A percentile compares a stretch with the other conserved stretches of the same genome.
Evolutionary conservation across 768 basidiomycete genomes (phyloP).

Genomic region (Calvatia gigantea): DNA sequence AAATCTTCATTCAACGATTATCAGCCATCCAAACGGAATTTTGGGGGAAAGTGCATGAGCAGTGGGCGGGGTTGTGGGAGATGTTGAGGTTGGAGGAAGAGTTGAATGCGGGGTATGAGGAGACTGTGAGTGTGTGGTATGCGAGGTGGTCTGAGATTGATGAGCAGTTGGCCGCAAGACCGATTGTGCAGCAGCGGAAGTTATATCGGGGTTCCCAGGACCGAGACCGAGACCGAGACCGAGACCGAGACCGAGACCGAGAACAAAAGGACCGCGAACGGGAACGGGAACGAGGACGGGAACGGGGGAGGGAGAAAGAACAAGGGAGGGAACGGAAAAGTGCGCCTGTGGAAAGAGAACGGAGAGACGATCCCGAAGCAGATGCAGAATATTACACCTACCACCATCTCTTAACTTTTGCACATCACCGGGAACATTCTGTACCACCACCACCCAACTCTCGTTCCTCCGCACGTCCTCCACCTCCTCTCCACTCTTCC

Average conservation of each 20-base stretch:
- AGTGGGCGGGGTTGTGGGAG: conserved; percentile 85
- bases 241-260: not conserved
- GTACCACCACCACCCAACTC: not conserved
- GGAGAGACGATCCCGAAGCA: conserved; percentile 9
- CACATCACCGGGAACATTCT: not conserved
- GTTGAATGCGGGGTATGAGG: conserved; percentile 59
- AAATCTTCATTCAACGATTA: conserved; percentile 46
- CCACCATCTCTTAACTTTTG: not conserved
- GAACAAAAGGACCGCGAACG: no score
- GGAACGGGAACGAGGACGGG: no score
- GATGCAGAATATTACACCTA: conserved; percentile 10
- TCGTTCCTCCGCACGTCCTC: not conserved
- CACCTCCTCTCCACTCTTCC: not conserved
- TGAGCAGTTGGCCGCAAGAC: conserved; percentile 35
- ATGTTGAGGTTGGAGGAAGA: conserved; percentile 72
- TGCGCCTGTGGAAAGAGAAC: no score
- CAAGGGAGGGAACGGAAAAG: not conserved
- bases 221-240: not conserved
- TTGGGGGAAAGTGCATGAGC: conserved; percentile 55
- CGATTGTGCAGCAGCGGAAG: conserved; percentile 24
- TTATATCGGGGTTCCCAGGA: conserved; percentile 21
- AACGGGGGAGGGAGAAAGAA: not conserved
- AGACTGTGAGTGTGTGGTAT: conserved; percentile 73
- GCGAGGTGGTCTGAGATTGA: conserved; percentile 68
- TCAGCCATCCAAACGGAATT: conserved; percentile 56